Conservation (phyloP, 345 rosid species). For the Heritiera littoralis region DNA sequence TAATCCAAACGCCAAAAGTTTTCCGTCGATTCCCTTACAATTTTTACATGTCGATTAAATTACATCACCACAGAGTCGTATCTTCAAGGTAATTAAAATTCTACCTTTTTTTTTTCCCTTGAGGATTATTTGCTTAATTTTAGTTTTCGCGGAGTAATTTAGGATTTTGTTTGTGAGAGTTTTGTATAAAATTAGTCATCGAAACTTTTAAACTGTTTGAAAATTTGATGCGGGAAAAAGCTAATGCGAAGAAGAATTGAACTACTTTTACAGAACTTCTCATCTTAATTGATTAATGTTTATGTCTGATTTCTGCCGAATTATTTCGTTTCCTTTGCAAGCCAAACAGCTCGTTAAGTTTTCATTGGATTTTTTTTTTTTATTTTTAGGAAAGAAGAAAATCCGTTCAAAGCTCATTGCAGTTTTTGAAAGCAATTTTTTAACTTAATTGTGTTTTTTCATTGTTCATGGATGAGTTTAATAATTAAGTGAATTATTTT, state of each 20-base stretch:
- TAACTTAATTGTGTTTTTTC: not conserved
- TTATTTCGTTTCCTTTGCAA: not conserved
- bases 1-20: conserved; percentile 1
- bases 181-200: not conserved
- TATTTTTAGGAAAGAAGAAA: not conserved
- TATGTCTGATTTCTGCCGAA: not conserved
- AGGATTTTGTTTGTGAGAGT: not conserved
- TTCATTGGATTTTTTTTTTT: not conserved
- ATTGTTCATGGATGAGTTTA: not conserved
- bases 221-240: not conserved
- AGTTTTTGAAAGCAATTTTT: not conserved
- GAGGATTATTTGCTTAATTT: not conserved
- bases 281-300: not conserved
- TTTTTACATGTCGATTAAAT: conserved; percentile 17
- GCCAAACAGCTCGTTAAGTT: not conserved
- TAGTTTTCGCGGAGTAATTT: not conserved
- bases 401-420: not conserved
- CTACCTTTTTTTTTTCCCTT: not conserved
- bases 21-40: not conserved
- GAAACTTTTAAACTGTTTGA: not conserved
- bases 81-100: not conserved
- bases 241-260: not conserved
- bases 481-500: not conserved
- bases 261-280: not conserved
- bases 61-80: not conserved